Base-by-base conservation (phyloP, 1,284 basidiomycete species). In the Leccinum huronense region DNA sequence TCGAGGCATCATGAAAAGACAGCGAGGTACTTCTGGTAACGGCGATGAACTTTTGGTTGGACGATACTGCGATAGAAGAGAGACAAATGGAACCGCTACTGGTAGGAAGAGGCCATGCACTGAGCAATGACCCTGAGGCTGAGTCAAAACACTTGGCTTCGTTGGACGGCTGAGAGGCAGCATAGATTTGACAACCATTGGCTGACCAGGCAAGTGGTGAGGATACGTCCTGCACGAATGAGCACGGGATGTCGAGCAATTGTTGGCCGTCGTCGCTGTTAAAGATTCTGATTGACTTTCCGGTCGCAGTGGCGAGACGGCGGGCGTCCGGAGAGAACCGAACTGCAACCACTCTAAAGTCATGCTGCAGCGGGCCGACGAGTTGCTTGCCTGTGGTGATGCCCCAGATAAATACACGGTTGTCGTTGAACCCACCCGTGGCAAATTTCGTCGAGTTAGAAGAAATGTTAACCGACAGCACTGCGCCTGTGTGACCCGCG, bases 41-140 rank as follows among this genome's bases (percentile, higher is more conserved):
- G 23, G 27, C 53, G 27, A 54, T 9, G 9, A 54, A 54, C 8
- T 54, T 54, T 9, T 54, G 51, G 51, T 54, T 54, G 53, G 5
- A 30, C 5, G 53, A 54, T 10, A 4, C 13, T 14, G 27, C 27
- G 53, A 54, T 54, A 9, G 53, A 54, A 54, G 27, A 14, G 23
- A 10, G 0, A 19, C 0, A 0, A n/a, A n/a, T 48, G 2, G 23
- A 27, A 10, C n/a, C 2, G n/a, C 13, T 14, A 54, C 23, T 14
- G 27, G 23, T 8, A 5, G 51, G 51, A 9, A 16, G 13, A 27
- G 14, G 9, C 51, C 51, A 54, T 16, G 11, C 4, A 9, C 14
- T 0, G 13, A 54, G 27, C 14, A 54, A 27, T 3, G 51, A 27
- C 14, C 51, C 51, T 54, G 51, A 54, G 27, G 27, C 31, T 14